A percentile compares a stretch with the other conserved stretches of the same genome.
Conservation (phyloP, 2,329 filamentous ascomycete species). For the Myriangium duriaei region DNA sequence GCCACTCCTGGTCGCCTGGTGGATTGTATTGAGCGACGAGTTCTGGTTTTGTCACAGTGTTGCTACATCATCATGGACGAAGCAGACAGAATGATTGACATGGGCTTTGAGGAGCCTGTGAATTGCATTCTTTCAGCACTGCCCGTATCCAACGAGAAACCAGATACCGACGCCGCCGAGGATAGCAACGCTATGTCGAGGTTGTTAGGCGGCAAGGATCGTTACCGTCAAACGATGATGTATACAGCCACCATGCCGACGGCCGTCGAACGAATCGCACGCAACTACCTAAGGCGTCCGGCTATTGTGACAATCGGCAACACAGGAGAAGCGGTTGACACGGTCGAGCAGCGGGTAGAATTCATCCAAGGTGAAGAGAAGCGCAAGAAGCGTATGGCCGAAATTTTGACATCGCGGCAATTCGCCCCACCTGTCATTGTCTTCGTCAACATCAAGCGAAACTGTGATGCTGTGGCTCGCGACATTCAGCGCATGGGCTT, state of each 20-base stretch:
- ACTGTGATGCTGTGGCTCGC: constrained; percentile 87
- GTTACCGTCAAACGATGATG: constrained; percentile 99
- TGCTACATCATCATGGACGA: constrained; percentile 99
- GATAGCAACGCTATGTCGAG: constrained; percentile 72
- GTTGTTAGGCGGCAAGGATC: constrained; percentile 59
- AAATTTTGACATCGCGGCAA: constrained; percentile 70
- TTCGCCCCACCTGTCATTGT: constrained; percentile 90
- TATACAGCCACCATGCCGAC: constrained; percentile 98
- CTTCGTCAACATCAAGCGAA: constrained; percentile 99
- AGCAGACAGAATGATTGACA: constrained; percentile 96
- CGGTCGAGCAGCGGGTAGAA: constrained; percentile 93
- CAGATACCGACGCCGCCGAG: constrained; percentile 84
- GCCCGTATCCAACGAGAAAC: constrained; percentile 86
- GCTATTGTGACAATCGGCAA: constrained; percentile 94
- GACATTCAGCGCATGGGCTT: constrained; percentile 94
- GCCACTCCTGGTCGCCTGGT: constrained; percentile 96
- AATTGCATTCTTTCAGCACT: constrained; percentile 95
- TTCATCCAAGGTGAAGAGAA: constrained; percentile 85
- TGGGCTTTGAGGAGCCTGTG: constrained; percentile 93
- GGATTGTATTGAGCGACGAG: constrained; percentile 87
- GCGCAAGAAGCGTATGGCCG: constrained; percentile 86
- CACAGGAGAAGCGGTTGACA: constrained; percentile 89
- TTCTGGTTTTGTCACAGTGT: constrained; percentile 88
- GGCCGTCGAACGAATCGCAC: constrained; percentile 86
- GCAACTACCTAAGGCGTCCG: constrained; percentile 85